Evolutionary conservation across 768 basidiomycete genomes (phyloP), one percentile per base, ranked within the genome.

Genomic region (Solioccasus polychromus): DNA sequence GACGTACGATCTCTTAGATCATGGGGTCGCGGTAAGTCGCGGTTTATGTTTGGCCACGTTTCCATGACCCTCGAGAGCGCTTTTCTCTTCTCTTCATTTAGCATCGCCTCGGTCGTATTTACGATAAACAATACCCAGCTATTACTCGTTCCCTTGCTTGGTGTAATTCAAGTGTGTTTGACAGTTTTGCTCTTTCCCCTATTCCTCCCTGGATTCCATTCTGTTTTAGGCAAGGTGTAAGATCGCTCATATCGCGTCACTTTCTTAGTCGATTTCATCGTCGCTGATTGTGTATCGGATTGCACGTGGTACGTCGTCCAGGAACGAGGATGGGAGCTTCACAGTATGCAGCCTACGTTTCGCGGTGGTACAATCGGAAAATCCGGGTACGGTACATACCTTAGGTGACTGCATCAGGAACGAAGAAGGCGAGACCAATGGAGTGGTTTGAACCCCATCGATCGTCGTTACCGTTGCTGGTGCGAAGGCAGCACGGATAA

Each of bases 41-140:
- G 14, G 52, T 60, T 18, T 59, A 61, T 20, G 35, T n/a, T 60
- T 22, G 24, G 46, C 2, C 62, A 55, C 17, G 50, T 62, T 53
- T 44, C 57, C 2, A 55, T 60, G 57, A 53, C 56, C n/a, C 53
- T 60, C 40, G 59, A 60, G 42, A 59, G 59, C 44, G 59, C 59
- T 0, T 1, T 44, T 36, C 24, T 60, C 23, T 60, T 62, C 19
- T 50, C 59, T 0, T 17, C 18, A 17, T 52, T 51, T 9, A 48
- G 55, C 19, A 11, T 53, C 2, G 47, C 50, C 1, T 14, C 59
- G 31, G 28, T 48, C 2, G 47, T 49, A 11, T 60, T 62, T 12
- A 15, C 30, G 29, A 4, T 40, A 15, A 59, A 62, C 25, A 62
- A 53, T 15, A 50, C 59, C 38, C 39, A 43, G 39, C 52, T 52